Conservation (phyloP, 2,329 filamentous ascomycete species). For the Fusarium musae region DNA sequence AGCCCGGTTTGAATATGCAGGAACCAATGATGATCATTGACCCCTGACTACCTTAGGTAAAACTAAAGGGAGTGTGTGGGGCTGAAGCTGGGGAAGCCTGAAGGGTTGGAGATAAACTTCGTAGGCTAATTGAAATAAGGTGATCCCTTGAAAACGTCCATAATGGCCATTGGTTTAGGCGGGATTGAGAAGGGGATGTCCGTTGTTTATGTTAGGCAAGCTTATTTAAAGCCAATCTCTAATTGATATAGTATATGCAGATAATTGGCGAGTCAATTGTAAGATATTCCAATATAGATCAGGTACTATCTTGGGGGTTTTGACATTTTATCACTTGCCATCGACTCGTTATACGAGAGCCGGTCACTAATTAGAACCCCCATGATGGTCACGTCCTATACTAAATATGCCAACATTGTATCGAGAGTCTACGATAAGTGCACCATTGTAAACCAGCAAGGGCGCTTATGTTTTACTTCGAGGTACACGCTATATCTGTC, state of each 20-base stretch:
- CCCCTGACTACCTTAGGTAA: constrained; percentile 17
- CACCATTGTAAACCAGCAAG: neutral
- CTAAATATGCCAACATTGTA: neutral
- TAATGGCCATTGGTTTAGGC: neutral
- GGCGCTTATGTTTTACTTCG: neutral
- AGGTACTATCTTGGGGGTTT: neutral
- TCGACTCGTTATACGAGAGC: neutral
- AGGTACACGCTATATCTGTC: neutral
- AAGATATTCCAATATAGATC: neutral
- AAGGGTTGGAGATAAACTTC: neutral
- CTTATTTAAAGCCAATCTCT: neutral
- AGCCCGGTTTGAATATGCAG: neutral
- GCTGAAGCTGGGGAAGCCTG: constrained; percentile 17
- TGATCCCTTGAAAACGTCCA: neutral
- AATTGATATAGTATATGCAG: neutral
- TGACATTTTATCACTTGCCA: neutral
- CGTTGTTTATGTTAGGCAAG: neutral
- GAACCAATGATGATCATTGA: neutral
- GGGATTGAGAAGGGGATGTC: neutral
- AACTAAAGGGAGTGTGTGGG: neutral
- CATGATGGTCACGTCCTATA: neutral
- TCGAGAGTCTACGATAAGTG: neutral
- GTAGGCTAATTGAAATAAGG: neutral
- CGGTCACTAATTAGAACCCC: neutral
- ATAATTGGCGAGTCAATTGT: neutral